Conservation (phyloP, 1,284 basidiomycete genomes). For the Phellinidium pouzarii region DNA sequence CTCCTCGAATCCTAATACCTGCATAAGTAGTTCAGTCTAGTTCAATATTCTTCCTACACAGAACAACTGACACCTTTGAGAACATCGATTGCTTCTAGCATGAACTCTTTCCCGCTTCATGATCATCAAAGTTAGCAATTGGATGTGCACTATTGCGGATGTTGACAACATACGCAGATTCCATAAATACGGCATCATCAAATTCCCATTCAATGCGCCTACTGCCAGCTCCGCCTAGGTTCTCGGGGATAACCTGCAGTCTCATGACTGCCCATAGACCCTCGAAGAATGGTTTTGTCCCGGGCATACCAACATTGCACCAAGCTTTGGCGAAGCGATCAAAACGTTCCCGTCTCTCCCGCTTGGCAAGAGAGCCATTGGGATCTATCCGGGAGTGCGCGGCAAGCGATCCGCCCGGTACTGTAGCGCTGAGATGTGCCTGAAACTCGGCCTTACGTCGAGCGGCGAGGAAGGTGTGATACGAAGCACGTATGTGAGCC, state of each 20-base stretch:
- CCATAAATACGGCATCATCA: slow-evolving; percentile 79
- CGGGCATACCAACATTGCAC: slow-evolving; percentile 77
- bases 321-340: slow-evolving; percentile 65
- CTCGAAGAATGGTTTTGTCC: slow-evolving; percentile 74
- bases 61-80: slow-evolving; percentile 67
- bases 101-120: slow-evolving; percentile 72
- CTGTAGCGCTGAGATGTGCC: slow-evolving; percentile 65
- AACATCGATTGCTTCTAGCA: slow-evolving; percentile 73
- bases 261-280: slow-evolving; percentile 70
- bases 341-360: slow-evolving; percentile 66
- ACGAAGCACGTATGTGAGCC: slow-evolving; percentile 68
- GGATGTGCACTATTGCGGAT: slow-evolving; percentile 17
- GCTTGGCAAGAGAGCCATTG: slow-evolving; percentile 49
- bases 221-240: slow-evolving; percentile 64
- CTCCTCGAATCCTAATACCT: slow-evolving; percentile 23
- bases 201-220: slow-evolving; percentile 70
- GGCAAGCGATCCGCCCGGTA: slow-evolving; percentile 64
- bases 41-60: slow-evolving; percentile 12
- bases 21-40: slow-evolving; percentile 11
- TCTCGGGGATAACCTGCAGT: slow-evolving; percentile 63
- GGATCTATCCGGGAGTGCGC: slow-evolving; percentile 62
- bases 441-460: slow-evolving; percentile 69
- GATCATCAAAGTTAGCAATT: slow-evolving; percentile 19
- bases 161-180: slow-evolving; percentile 60
- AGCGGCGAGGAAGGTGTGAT: slow-evolving; percentile 63